These are phyloP conservation scores for Diophrys appendiculata DNA, from an alignment of 73 alveolate species.

Conservation along the genomic window DNA sequence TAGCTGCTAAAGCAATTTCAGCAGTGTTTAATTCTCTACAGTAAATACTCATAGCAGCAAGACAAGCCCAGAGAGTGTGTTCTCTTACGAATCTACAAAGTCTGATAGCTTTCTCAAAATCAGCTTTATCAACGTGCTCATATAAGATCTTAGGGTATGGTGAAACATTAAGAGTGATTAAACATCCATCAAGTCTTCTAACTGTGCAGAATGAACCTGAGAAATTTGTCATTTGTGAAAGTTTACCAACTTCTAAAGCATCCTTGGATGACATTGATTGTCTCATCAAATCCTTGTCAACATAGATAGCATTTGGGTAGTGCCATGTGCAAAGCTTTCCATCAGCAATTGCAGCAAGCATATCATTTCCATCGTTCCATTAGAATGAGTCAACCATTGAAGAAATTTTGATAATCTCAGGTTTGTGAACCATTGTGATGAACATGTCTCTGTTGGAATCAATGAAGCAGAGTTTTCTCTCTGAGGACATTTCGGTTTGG, in stretches of 20 bases:
- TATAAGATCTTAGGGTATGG: constrained; percentile 93
- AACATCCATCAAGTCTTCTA: constrained; percentile 93
- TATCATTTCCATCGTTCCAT: constrained; percentile 96
- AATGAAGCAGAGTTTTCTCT: constrained; percentile 93
- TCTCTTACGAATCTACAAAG: constrained; percentile 98
- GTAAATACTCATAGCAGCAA: constrained; percentile 92
- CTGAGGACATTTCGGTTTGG: constrained; percentile 91
- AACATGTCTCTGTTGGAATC: constrained; percentile 97
- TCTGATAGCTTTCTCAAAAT: constrained; percentile 93
- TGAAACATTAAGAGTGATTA: constrained; percentile 81
- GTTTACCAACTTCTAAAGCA: constrained; percentile 81
- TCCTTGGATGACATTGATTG: constrained; percentile 78
- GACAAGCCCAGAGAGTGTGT: constrained; percentile 97
- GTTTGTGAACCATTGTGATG: constrained; percentile 89
- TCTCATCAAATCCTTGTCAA: constrained; percentile 91
- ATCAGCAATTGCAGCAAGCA: constrained; percentile 94
- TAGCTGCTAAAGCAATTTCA: constrained; percentile 98
- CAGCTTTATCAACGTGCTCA: constrained; percentile 87
- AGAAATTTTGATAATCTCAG: constrained; percentile 89
- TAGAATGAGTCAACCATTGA: constrained; percentile 96
- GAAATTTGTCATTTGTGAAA: constrained; percentile 76
- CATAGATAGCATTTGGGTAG: constrained; percentile 98
- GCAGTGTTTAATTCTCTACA: constrained; percentile 93
- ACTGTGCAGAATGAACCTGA: constrained; percentile 80
- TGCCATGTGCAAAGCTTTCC: constrained; percentile 94